Evolutionary conservation across 164 flowering plant genomes (phyloP).

Genomic region (Buxus sempervirens): DNA sequence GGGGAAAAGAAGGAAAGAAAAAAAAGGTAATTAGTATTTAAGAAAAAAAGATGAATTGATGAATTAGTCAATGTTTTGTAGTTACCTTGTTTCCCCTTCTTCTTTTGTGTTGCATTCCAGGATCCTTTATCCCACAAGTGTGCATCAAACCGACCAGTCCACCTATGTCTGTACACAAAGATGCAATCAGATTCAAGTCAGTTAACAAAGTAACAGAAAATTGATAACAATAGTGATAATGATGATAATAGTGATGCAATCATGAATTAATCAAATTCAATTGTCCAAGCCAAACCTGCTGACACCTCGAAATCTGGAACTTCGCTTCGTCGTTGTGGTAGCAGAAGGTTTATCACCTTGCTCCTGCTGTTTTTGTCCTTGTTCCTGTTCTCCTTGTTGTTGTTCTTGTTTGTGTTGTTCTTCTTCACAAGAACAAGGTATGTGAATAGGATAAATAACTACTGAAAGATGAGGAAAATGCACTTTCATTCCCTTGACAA

Average conservation of each 20-base stretch:
- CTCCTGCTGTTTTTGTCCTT: too few species aligned
- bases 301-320: conserved; percentile 60
- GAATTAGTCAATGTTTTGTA: neutral
- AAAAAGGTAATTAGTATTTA: too few species aligned
- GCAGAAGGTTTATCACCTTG: conserved; percentile 27
- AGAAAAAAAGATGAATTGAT: neutral
- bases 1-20: neutral
- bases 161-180: conserved; percentile 43
- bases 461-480: too few species aligned
- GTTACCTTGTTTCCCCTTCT: conserved; percentile 66
- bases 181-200: too few species aligned
- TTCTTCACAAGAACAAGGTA: too few species aligned
- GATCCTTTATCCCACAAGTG: conserved; percentile 68
- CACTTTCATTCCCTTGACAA: too few species aligned
- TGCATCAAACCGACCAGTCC: conserved; percentile 69
- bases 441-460: too few species aligned
- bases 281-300: conserved; percentile 35
- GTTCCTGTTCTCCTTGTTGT: too few species aligned
- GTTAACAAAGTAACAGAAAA: too few species aligned
- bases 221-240: too few species aligned
- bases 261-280: too few species aligned
- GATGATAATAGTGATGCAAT: neutral
- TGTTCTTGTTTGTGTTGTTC: too few species aligned
- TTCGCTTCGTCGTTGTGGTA: conserved; percentile 46
- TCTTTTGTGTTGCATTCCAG: conserved; percentile 64